Percentiles rank a stretch among this genome's conserved stretches.
phyloP scores from a whole-genome alignment of 805 yeast genomes.

The Metschnikowia lochheadii region DNA sequence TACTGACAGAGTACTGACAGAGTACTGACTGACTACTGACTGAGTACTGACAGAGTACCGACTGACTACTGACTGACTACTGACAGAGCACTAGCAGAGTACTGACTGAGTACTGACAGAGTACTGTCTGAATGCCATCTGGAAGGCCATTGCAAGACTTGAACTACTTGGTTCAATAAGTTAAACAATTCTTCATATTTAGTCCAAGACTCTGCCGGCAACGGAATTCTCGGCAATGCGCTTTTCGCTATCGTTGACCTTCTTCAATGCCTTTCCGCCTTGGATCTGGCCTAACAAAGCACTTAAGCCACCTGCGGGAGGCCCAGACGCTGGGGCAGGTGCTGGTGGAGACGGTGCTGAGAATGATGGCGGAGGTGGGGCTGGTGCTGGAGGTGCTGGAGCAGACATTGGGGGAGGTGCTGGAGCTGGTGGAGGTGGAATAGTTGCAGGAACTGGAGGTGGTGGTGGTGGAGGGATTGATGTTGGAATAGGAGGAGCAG shows the following conservation, averaged over 20 bases:
- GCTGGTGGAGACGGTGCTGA: neutral
- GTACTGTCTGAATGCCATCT: no score
- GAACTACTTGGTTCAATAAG: no score
- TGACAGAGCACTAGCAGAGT: no score
- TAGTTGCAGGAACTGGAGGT: constrained; percentile 13
- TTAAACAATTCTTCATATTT: no score
- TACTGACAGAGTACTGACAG: no score
- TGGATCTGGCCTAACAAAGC: constrained; percentile 57
- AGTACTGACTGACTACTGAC: no score
- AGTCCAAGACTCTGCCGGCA: constrained; percentile 47
- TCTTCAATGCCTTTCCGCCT: constrained; percentile 48
- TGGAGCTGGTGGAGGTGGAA: constrained; percentile 9
- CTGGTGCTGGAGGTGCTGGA: constrained; percentile 4
- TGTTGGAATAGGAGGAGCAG: neutral
- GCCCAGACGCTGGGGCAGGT: neutral
- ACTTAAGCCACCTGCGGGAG: constrained; percentile 27
- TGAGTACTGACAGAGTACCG: no score
- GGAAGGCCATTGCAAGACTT: no score
- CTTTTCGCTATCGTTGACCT: constrained; percentile 47
- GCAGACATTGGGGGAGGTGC: neutral
- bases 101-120: no score
- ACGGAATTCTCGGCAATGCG: constrained; percentile 42
- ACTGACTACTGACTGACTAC: no score
- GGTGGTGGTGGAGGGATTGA: constrained; percentile 1
- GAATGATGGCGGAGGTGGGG: neutral